Percentiles rank a stretch among this genome's conserved stretches.
Conservation (phyloP, 192 early-diverging fungal genomes). For the Obelidium mucronatum region DNA sequence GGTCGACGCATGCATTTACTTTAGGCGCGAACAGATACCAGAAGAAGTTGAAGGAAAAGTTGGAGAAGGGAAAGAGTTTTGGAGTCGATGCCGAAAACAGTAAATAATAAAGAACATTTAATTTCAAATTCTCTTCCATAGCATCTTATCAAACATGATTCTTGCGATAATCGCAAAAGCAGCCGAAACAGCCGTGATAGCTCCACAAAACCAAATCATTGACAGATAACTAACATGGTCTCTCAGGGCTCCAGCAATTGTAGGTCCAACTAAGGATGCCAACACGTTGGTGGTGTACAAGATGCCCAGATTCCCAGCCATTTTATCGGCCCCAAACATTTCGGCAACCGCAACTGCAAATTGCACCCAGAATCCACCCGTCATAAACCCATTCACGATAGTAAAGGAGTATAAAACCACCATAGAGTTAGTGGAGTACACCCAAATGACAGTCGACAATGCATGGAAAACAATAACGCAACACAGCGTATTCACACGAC, state of each 20-base stretch:
- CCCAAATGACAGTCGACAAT: constrained; percentile 46
- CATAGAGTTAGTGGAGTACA: constrained; percentile 51
- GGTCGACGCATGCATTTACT: constrained; percentile 1
- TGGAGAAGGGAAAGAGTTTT: not conserved
- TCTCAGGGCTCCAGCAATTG: constrained; percentile 19
- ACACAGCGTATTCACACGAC: constrained; percentile 70
- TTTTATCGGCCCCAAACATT: constrained; percentile 25
- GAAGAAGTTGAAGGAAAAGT: constrained; percentile 8
- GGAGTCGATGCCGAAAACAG: no score
- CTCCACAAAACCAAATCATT: constrained; percentile 25
- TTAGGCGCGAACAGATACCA: not conserved
- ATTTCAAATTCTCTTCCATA: no score
- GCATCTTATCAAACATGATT: no score
- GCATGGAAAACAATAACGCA: constrained; percentile 43
- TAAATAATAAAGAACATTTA: no score
- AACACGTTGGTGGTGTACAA: constrained; percentile 30
- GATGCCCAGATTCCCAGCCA: constrained; percentile 27
- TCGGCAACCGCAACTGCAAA: constrained; percentile 39
- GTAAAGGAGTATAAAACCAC: constrained; percentile 42
- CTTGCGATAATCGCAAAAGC: no score
- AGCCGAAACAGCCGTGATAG: not conserved
- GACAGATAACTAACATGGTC: constrained; percentile 10
- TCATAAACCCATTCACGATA: constrained; percentile 53
- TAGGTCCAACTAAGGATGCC: constrained; percentile 18
- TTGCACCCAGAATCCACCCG: constrained; percentile 54